A percentile compares a stretch with the other conserved stretches of the same genome.
Conservation (phyloP, 768 basidiomycete genomes). For the Tulasnella sp. region DNA sequence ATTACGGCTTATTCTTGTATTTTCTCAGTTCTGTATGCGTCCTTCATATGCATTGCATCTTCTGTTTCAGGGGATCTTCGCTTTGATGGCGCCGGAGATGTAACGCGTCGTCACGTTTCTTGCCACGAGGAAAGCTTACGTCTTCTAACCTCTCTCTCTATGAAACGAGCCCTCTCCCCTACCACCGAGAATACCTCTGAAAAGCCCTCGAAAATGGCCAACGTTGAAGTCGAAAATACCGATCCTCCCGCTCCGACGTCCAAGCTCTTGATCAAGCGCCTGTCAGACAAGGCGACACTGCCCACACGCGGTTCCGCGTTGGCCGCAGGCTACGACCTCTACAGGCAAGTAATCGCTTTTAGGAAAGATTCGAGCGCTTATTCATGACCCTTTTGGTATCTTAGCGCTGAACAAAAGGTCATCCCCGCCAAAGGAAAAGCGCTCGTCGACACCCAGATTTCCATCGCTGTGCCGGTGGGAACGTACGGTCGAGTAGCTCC, state of each 20-base stretch:
- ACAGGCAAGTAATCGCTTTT: constrained; percentile 57
- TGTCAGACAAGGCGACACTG: constrained; percentile 73
- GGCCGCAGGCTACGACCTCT: constrained; percentile 93
- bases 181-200: constrained; percentile 3
- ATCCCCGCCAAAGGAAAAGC: constrained; percentile 91
- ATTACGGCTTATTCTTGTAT: too few relatives aligned
- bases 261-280: constrained; percentile 72
- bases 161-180: constrained; percentile 15
- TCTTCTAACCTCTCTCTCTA: background rate
- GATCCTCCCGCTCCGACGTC: constrained; percentile 2
- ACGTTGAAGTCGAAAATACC: constrained; percentile 1
- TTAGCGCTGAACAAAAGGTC: constrained; percentile 76
- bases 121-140: background rate
- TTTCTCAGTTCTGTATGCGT: too few relatives aligned
- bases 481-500: constrained; percentile 98
- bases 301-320: constrained; percentile 84
- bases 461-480: constrained; percentile 87
- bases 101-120: background rate
- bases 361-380: background rate
- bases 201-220: constrained; percentile 10
- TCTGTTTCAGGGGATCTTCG: too few relatives aligned
- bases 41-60: too few relatives aligned
- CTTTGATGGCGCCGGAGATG: background rate
- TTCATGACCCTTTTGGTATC: background rate
- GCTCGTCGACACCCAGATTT: constrained; percentile 83